Evolutionary conservation across 257 asterid genomes (phyloP).

Genomic region (Sherardia arvensis): DNA sequence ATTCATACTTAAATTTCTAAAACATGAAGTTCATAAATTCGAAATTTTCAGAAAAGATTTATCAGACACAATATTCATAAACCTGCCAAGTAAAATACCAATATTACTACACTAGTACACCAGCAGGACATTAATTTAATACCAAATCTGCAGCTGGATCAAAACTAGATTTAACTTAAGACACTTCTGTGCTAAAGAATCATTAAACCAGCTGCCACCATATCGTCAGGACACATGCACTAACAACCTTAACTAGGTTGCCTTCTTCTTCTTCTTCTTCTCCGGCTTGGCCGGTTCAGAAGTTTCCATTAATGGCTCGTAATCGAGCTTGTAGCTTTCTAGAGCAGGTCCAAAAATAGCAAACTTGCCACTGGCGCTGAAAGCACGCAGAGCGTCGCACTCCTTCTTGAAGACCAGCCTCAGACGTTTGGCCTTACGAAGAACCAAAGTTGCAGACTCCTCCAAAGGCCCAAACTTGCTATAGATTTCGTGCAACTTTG

Average conservation of each 20-base stretch:
- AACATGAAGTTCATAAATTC: not conserved
- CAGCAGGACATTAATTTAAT: not conserved
- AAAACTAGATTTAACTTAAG: not conserved
- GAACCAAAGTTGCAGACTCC: slow-evolving; percentile 44
- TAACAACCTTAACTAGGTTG: not conserved
- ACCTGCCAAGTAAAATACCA: not conserved
- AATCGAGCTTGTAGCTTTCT: slow-evolving; percentile 48
- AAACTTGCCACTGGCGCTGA: slow-evolving; percentile 59
- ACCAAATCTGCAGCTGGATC: not conserved
- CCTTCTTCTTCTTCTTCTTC: not conserved
- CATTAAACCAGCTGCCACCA: not conserved
- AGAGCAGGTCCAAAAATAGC: slow-evolving; percentile 67
- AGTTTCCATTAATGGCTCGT: slow-evolving; percentile 24
- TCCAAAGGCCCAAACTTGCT: slow-evolving; percentile 44
- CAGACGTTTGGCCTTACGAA: slow-evolving; percentile 49
- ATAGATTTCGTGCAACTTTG: slow-evolving; percentile 50
- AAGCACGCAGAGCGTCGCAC: slow-evolving; percentile 62
- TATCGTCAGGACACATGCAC: not conserved
- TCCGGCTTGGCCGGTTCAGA: slow-evolving; percentile 25
- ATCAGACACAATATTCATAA: not conserved
- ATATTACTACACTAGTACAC: not conserved
- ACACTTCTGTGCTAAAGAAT: too few relatives aligned
- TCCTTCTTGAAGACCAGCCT: slow-evolving; percentile 53
- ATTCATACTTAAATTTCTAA: too few relatives aligned
- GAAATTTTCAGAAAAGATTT: too few relatives aligned